These are phyloP conservation scores for Incumbomyces lentus DNA, from an alignment of 2,329 filamentous ascomycete species.

Conservation along the genomic window DNA sequence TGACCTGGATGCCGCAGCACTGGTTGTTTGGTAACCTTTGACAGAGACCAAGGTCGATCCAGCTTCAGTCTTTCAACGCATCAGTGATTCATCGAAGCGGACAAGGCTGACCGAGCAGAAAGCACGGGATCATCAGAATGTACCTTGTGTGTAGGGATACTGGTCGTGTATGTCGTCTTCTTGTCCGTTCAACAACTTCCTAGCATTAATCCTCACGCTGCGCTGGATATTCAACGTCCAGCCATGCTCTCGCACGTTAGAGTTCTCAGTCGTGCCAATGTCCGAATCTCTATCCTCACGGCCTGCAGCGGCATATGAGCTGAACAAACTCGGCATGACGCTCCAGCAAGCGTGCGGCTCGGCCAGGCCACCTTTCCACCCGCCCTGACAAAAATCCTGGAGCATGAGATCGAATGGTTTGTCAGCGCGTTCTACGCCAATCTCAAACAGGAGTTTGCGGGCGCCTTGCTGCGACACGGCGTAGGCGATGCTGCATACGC, in stretches of 20 bases:
- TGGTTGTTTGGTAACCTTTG: no score
- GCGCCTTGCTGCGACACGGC: constrained; percentile 17
- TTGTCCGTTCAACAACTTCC: neutral
- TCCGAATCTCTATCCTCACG: neutral
- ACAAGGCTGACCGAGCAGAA: no score
- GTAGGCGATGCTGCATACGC: constrained; percentile 16
- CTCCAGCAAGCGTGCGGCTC: constrained; percentile 1
- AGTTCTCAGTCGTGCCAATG: neutral
- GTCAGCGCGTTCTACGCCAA: neutral
- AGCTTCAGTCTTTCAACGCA: no score
- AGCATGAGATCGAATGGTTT: constrained; percentile 3
- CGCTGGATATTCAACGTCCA: neutral
- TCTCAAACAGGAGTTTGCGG: constrained; percentile 11
- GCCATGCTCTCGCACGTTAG: neutral
- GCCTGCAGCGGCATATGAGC: neutral
- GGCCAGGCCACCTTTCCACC: neutral
- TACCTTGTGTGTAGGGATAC: neutral
- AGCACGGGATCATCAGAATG: no score
- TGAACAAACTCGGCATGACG: neutral
- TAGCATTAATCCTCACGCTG: neutral
- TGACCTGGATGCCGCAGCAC: no score
- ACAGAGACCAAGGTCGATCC: no score
- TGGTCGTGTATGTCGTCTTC: neutral
- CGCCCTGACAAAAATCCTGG: constrained; percentile 3
- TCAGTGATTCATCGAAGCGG: no score